Evolutionary conservation across 164 flowering plant species (phyloP), one percentile per base, ranked within the genome.

Genomic region (Stephania cephalantha): DNA sequence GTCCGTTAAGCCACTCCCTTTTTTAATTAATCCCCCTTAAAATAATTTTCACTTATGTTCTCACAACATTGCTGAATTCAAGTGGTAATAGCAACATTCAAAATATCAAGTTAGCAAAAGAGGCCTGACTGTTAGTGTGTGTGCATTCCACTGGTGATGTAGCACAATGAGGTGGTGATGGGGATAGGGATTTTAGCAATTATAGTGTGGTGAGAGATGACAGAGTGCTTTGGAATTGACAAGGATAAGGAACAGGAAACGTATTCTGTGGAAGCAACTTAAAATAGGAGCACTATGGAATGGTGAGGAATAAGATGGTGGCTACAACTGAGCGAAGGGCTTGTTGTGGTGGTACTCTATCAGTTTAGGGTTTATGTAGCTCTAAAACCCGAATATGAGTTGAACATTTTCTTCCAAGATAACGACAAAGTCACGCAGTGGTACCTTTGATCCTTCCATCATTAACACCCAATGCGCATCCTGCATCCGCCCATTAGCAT

Each of bases 371-470:
- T 35, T 35, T 35, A 35, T 35, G 55, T 50, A 15, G 55, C 11
- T 7, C 55, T 50, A 11, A 50, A 11, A 35, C 42, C 42, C 42
- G 4, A 35, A 35, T 35, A 35, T 35, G 42, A 35, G 42, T 35
- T 35, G 42, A 35, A 35, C 42, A 35, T 35, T 35, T 35, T 35
- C 42, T 35, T 35, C 9, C 66, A 61, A 61, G 42, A 35, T 35
- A 35, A 61, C 66, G 20, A 61, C n/a, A 18, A 61, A 25, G 20
- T 61, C 66, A 18, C 20, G n/a, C 66, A 13, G 42, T 55, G 46
- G 58, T 81, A 95, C 99, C 94, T 89, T 89, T 78, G 99, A 92
- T 58, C 99, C 97, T 83, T 89, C 93, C 95, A 91, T 88, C 95
- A 95, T 87, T 77, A 90, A 78, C 77, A 75, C 74, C 97, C 97